A percentile compares a stretch with the other conserved stretches of the same genome.
These are phyloP conservation scores for Populus hybrid DNA, from an alignment of 441 rosid species.

Conservation along the genomic window DNA sequence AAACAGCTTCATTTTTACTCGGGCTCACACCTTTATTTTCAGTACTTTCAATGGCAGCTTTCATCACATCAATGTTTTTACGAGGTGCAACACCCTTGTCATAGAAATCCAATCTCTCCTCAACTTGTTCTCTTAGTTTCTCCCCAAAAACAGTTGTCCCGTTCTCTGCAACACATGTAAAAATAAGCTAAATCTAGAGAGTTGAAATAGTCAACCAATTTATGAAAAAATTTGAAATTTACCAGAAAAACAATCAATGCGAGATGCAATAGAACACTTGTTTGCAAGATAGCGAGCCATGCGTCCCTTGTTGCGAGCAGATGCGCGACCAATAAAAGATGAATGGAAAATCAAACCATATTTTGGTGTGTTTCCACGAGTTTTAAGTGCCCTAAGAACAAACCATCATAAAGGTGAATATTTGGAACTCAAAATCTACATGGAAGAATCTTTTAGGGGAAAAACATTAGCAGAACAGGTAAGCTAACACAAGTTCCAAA, in stretches of 20 bases:
- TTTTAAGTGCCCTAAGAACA: constrained; percentile 75
- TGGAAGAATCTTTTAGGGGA: not conserved
- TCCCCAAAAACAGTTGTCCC: constrained; percentile 70
- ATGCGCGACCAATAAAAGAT: constrained; percentile 90
- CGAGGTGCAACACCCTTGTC: constrained; percentile 98
- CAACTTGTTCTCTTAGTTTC: constrained; percentile 93
- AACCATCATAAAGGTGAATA: not conserved
- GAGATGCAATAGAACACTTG: constrained; percentile 92
- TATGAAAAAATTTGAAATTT: constrained; percentile 1
- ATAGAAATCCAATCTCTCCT: constrained; percentile 88
- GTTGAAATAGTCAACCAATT: not conserved
- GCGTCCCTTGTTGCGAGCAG: constrained; percentile 93
- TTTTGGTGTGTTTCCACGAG: constrained; percentile 90
- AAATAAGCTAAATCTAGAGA: not conserved
- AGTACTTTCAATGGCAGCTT: constrained; percentile 60
- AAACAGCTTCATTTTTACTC: not conserved
- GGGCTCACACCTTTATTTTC: constrained; percentile 50
- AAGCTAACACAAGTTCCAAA: not conserved
- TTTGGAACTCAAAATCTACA: not conserved
- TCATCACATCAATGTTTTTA: constrained; percentile 95
- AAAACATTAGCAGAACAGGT: not conserved
- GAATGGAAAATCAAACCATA: constrained; percentile 96
- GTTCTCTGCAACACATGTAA: constrained; percentile 39
- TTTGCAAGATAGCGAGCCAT: constrained; percentile 95
- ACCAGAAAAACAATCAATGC: constrained; percentile 98